Conservation (phyloP, 768 basidiomycete genomes). For the Lentinula edodes region DNA sequence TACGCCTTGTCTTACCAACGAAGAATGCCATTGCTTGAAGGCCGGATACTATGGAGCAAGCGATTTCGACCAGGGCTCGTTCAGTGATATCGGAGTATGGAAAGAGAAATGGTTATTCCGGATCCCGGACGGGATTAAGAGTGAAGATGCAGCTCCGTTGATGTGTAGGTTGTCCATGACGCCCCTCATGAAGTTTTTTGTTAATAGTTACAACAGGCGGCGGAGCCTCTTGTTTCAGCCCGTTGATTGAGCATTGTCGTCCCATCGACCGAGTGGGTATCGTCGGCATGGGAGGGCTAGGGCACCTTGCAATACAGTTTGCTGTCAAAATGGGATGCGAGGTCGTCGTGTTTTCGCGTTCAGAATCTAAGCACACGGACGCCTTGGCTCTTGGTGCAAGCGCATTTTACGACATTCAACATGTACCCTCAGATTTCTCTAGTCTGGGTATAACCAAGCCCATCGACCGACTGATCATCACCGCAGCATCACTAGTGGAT, state of each 20-base stretch:
- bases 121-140: conserved; percentile 21
- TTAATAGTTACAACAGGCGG: conserved; percentile 10
- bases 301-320: conserved; percentile 30
- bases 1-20: conserved; percentile 23
- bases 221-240: conserved; percentile 26
- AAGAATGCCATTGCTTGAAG: conserved; percentile 21
- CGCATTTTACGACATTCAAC: conserved; percentile 26
- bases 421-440: conserved; percentile 5
- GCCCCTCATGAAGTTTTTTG: neutral
- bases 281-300: conserved; percentile 29
- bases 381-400: conserved; percentile 22
- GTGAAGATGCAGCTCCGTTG: conserved; percentile 24
- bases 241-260: conserved; percentile 13
- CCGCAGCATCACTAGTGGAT: conserved; percentile 14
- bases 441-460: conserved; percentile 17
- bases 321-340: conserved; percentile 28
- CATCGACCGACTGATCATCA: conserved; percentile 22
- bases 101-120: conserved; percentile 25
- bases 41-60: neutral
- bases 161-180: conserved; percentile 20
- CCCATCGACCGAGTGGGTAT: conserved; percentile 25
- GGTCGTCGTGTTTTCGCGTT: conserved; percentile 26
- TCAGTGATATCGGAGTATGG: conserved; percentile 25
- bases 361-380: conserved; percentile 23
- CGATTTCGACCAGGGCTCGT: conserved; percentile 26